phyloP scores from a whole-genome alignment of 805 yeast genomes.

The Yarrowia sp. region DNA sequence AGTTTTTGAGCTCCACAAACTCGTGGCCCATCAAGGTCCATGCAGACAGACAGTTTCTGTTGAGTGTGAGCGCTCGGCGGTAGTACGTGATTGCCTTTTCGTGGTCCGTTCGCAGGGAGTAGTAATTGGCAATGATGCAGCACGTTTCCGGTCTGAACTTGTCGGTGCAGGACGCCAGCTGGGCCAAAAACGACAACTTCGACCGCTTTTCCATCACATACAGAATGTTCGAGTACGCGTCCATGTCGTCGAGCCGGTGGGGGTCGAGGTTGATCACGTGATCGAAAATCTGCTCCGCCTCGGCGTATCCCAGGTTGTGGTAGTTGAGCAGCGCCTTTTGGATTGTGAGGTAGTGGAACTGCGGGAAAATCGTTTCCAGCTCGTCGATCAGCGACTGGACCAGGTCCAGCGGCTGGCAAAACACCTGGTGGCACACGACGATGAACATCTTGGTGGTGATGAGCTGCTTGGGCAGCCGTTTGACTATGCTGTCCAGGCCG shows the following conservation, averaged over 20 bases:
- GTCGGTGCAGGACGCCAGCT: constrained; percentile 80
- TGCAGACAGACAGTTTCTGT: constrained; percentile 81
- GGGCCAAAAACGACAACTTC: constrained; percentile 85
- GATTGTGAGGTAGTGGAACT: constrained; percentile 72
- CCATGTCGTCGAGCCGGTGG: constrained; percentile 86
- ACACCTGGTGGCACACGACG: constrained; percentile 63
- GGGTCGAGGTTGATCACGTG: constrained; percentile 77
- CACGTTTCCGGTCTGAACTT: constrained; percentile 93
- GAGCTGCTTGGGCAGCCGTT: constrained; percentile 42
- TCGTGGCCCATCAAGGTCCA: constrained; percentile 99
- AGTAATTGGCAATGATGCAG: constrained; percentile 91
- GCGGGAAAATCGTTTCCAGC: constrained; percentile 67
- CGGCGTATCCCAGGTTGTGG: constrained; percentile 82
- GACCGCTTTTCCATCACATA: constrained; percentile 91
- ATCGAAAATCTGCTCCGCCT: constrained; percentile 82
- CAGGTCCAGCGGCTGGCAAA: constrained; percentile 55
- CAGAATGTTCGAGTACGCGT: constrained; percentile 89
- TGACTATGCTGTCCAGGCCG: constrained; percentile 53
- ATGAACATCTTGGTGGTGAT: constrained; percentile 65
- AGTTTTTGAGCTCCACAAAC: constrained; percentile 92
- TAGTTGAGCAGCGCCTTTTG: constrained; percentile 85
- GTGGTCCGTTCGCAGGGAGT: constrained; percentile 89
- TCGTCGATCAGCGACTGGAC: constrained; percentile 59
- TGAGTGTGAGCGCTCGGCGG: constrained; percentile 83
- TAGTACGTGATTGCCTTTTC: constrained; percentile 94